These are phyloP conservation scores for Neurospora terricola DNA, from an alignment of 495 filamentous ascomycete species.

Conservation along the genomic window DNA sequence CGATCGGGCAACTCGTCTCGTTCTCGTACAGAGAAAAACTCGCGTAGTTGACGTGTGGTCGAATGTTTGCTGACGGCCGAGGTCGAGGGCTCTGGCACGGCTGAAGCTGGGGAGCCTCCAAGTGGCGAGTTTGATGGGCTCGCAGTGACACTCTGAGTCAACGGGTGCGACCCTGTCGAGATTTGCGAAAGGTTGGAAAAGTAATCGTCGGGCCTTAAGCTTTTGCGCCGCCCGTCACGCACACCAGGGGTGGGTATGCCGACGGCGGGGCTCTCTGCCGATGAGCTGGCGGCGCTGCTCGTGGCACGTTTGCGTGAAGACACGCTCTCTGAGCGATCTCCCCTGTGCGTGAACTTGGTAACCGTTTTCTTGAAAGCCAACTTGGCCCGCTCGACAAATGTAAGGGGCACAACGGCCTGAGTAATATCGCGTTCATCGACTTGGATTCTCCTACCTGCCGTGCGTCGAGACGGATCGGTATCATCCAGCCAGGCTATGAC, in stretches of 20 bases:
- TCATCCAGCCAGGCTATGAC: constrained; percentile 79
- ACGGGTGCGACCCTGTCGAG: constrained; percentile 55
- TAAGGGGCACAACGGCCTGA: constrained; percentile 79
- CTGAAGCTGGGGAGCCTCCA: constrained; percentile 21
- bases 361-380: constrained; percentile 59
- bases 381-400: constrained; percentile 66
- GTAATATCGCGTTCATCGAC: constrained; percentile 86
- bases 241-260: constrained; percentile 26
- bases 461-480: constrained; percentile 73
- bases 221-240: constrained; percentile 50
- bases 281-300: constrained; percentile 50
- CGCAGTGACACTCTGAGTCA: constrained; percentile 72
- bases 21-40: constrained; percentile 28
- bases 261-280: constrained; percentile 31
- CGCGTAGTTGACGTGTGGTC: constrained; percentile 24
- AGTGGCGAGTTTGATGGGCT: constrained; percentile 50
- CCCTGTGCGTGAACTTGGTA: constrained; percentile 49
- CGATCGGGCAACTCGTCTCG: constrained; percentile 33
- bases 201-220: constrained; percentile 64
- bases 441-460: constrained; percentile 81
- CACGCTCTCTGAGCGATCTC: constrained; percentile 42
- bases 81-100: constrained; percentile 32
- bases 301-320: constrained; percentile 44
- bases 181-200: constrained; percentile 34
- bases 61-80: constrained; percentile 23